These are phyloP conservation scores for Meira nashicola DNA, from an alignment of 1,284 basidiomycete genomes.

Conservation along the genomic window DNA sequence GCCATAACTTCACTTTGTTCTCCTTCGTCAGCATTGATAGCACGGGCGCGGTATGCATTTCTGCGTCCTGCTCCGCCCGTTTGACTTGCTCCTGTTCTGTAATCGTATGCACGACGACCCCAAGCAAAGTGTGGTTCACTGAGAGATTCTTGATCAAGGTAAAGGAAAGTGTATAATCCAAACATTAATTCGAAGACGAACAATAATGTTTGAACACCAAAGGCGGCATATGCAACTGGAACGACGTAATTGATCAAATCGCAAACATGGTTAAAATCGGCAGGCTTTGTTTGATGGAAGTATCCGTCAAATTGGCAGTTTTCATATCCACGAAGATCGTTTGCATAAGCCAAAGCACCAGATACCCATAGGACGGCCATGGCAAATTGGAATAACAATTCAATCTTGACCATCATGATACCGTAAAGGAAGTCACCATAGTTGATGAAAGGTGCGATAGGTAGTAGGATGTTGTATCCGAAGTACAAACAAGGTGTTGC, in stretches of 20 bases:
- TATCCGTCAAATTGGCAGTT: slow-evolving; percentile 54
- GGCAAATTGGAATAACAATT: slow-evolving; percentile 50
- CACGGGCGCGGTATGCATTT: slow-evolving; percentile 26
- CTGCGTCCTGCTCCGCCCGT: slow-evolving; percentile 7
- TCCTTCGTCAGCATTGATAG: slow-evolving; percentile 13
- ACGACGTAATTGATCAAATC: slow-evolving; percentile 52
- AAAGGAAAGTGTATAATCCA: slow-evolving; percentile 51
- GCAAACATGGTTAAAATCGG: slow-evolving; percentile 51
- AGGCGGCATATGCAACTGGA: slow-evolving; percentile 52
- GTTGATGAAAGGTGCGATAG: slow-evolving; percentile 48
- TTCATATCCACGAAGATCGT: slow-evolving; percentile 51
- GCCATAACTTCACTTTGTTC: slow-evolving; percentile 13
- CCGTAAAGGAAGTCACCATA: slow-evolving; percentile 49
- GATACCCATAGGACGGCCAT: slow-evolving; percentile 53
- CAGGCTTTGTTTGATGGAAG: slow-evolving; percentile 53
- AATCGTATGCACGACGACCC: slow-evolving; percentile 49
- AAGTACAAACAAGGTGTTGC: slow-evolving; percentile 51
- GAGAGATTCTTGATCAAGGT: slow-evolving; percentile 58
- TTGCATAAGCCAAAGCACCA: slow-evolving; percentile 51
- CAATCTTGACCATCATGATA: slow-evolving; percentile 51
- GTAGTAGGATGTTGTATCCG: slow-evolving; percentile 52
- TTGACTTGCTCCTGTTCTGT: slow-evolving; percentile 14
- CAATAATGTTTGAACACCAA: slow-evolving; percentile 49
- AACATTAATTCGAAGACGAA: slow-evolving; percentile 40
- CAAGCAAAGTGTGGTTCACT: slow-evolving; percentile 50